Percentiles rank a stretch among this genome's conserved stretches.
phyloP scores from a whole-genome alignment of 2,329 filamentous ascomycete species.

The Diaporthe velutina region DNA sequence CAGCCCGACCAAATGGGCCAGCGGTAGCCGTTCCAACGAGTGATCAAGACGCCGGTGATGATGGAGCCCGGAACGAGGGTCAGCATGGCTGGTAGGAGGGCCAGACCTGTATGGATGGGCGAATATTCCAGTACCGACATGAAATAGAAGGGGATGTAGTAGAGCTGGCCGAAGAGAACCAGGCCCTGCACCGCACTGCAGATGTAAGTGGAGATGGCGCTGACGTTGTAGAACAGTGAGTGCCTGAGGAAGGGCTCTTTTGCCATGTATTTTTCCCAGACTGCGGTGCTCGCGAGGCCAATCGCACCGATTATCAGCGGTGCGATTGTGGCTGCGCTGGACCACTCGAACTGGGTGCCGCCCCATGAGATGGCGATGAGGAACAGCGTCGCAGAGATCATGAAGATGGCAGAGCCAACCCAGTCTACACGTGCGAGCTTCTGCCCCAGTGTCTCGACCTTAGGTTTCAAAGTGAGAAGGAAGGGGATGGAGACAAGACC shows the following conservation, averaged over 20 bases:
- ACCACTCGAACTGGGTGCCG: slow-evolving; percentile 59
- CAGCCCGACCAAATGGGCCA: slow-evolving; percentile 55
- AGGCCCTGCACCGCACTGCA: slow-evolving; percentile 51
- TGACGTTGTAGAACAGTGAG: slow-evolving; percentile 47
- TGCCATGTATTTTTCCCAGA: slow-evolving; percentile 53
- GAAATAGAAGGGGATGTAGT: slow-evolving; percentile 55
- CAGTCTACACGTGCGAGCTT: slow-evolving; percentile 59
- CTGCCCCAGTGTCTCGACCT: slow-evolving; percentile 47
- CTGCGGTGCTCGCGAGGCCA: slow-evolving; percentile 52
- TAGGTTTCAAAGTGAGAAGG: slow-evolving; percentile 56
- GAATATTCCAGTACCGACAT: slow-evolving; percentile 49
- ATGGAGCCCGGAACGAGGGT: slow-evolving; percentile 50
- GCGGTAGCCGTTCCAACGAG: slow-evolving; percentile 51
- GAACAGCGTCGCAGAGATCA: slow-evolving; percentile 56
- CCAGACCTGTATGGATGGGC: slow-evolving; percentile 51
- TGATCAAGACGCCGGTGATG: slow-evolving; percentile 48
- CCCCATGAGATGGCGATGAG: slow-evolving; percentile 63
- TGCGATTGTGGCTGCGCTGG: slow-evolving; percentile 52
- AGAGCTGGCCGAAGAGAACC: slow-evolving; percentile 50
- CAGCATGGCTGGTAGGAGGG: slow-evolving; percentile 51
- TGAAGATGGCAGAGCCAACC: slow-evolving; percentile 60
- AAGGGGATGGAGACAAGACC: slow-evolving; percentile 55
- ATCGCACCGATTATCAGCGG: slow-evolving; percentile 58
- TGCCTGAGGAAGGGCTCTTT: slow-evolving; percentile 50
- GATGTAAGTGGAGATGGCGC: slow-evolving; percentile 48